These are phyloP conservation scores for Kwoniella bestiolae DNA, from an alignment of 768 basidiomycete genomes.

Conservation along the genomic window DNA sequence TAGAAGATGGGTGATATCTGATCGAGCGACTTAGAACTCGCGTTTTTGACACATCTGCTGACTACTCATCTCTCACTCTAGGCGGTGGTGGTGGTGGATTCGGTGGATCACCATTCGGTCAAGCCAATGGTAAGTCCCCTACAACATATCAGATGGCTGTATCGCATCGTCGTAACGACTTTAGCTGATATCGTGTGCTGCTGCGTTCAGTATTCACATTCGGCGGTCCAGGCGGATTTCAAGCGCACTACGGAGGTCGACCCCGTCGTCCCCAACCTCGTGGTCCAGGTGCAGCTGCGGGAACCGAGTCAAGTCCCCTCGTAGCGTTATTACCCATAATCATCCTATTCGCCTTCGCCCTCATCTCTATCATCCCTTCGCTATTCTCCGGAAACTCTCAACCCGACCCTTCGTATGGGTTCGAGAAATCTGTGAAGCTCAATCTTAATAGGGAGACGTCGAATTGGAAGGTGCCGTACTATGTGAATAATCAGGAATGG, in stretches of 20 bases:
- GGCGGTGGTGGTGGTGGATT: conserved; percentile 60
- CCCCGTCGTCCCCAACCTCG: conserved; percentile 54
- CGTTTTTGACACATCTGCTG: too few species aligned
- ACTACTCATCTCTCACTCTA: background rate
- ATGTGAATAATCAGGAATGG: conserved; percentile 79
- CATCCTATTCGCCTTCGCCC: conserved; percentile 79
- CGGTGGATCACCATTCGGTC: conserved; percentile 57
- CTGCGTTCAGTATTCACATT: conserved; percentile 70
- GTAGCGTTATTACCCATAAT: conserved; percentile 83
- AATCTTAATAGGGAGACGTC: conserved; percentile 67
- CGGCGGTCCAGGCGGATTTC: conserved; percentile 80
- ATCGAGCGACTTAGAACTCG: too few species aligned
- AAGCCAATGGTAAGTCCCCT: conserved; percentile 59
- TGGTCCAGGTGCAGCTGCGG: conserved; percentile 51
- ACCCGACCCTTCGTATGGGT: conserved; percentile 81
- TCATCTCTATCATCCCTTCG: conserved; percentile 77
- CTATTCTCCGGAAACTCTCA: conserved; percentile 69
- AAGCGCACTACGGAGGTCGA: conserved; percentile 64
- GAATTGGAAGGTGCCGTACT: conserved; percentile 75
- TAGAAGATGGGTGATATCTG: too few species aligned
- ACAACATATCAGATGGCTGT: background rate
- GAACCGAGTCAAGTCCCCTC: conserved; percentile 51
- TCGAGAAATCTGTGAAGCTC: conserved; percentile 66
- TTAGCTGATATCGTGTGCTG: background rate
- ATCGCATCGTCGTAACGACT: background rate